These are phyloP conservation scores for Xanthoconium purpureum DNA, from an alignment of 768 basidiomycete species.

Conservation along the genomic window DNA sequence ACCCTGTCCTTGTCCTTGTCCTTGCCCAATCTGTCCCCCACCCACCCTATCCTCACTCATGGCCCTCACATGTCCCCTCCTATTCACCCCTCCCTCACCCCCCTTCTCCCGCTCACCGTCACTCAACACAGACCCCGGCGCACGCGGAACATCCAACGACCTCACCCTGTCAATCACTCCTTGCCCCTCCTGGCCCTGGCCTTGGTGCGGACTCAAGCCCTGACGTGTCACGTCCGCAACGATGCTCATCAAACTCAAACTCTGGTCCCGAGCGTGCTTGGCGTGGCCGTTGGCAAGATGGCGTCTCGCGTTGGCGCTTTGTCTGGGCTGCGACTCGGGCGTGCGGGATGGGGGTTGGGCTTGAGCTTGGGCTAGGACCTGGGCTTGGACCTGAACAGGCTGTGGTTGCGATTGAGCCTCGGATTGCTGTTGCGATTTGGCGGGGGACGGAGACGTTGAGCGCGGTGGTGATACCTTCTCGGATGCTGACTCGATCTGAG, in stretches of 20 bases:
- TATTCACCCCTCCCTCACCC: neutral
- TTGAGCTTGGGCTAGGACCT: neutral
- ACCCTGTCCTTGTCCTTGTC: neutral
- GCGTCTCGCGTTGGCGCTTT: neutral
- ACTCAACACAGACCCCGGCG: slow-evolving; percentile 12
- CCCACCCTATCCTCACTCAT: neutral
- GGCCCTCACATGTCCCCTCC: neutral
- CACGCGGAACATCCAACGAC: slow-evolving; percentile 27
- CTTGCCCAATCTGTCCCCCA: neutral
- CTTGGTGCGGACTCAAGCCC: slow-evolving; percentile 27
- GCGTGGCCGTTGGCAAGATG: slow-evolving; percentile 14
- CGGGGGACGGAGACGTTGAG: neutral
- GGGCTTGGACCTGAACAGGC: neutral
- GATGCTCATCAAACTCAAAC: slow-evolving; percentile 66
- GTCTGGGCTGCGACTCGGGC: slow-evolving; percentile 8
- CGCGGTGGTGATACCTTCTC: neutral
- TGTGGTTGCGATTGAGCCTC: neutral
- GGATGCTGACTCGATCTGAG: neutral
- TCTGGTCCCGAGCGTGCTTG: slow-evolving; percentile 25
- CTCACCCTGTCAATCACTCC: neutral
- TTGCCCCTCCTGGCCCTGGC: slow-evolving; percentile 24
- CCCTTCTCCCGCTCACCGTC: neutral
- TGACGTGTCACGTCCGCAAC: slow-evolving; percentile 56
- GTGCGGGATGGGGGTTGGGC: neutral
- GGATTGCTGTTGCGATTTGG: neutral